phyloP scores from a whole-genome alignment of 805 yeast genomes.

The Priceomyces castillae region DNA sequence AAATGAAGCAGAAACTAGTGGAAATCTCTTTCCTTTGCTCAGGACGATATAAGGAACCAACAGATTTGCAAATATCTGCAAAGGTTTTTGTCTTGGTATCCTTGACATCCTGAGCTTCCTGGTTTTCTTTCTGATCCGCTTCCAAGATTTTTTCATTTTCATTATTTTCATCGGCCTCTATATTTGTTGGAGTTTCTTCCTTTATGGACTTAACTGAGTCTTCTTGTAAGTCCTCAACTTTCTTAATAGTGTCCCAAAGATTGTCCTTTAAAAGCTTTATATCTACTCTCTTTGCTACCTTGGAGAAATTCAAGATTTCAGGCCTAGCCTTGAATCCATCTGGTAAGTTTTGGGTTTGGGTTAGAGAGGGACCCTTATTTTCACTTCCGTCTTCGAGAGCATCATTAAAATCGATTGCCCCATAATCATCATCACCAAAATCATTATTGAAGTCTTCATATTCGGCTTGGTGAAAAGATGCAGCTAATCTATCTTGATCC shows the following conservation, averaged over 20 bases:
- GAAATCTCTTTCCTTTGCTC: conserved; percentile 43
- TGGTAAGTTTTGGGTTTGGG: conserved; percentile 17
- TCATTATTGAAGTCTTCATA: conserved; percentile 38
- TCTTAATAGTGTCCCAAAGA: conserved; percentile 50
- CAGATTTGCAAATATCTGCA: conserved; percentile 32
- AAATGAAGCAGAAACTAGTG: conserved; percentile 46
- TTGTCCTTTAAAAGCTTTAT: conserved; percentile 70
- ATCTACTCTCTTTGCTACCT: conserved; percentile 76
- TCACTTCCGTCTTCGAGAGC: conserved; percentile 23
- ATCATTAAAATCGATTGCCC: conserved; percentile 43
- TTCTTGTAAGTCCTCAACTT: not conserved
- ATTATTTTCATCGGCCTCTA: not conserved
- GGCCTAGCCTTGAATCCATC: conserved; percentile 26
- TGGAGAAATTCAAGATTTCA: conserved; percentile 55
- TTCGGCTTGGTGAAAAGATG: conserved; percentile 40
- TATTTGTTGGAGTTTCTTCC: not conserved
- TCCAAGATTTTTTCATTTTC: conserved; percentile 18
- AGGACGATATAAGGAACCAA: conserved; percentile 31
- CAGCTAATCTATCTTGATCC: conserved; percentile 35
- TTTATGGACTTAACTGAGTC: conserved; percentile 2
- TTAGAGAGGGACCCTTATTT: conserved; percentile 12
- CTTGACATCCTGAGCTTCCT: too few species aligned
- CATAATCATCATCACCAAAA: conserved; percentile 32
- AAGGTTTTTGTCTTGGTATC: conserved; percentile 30
- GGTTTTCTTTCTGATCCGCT: conserved; percentile 25